Evolutionary conservation across 495 filamentous ascomycete genomes (phyloP).

Genomic region (Podospora sp.): DNA sequence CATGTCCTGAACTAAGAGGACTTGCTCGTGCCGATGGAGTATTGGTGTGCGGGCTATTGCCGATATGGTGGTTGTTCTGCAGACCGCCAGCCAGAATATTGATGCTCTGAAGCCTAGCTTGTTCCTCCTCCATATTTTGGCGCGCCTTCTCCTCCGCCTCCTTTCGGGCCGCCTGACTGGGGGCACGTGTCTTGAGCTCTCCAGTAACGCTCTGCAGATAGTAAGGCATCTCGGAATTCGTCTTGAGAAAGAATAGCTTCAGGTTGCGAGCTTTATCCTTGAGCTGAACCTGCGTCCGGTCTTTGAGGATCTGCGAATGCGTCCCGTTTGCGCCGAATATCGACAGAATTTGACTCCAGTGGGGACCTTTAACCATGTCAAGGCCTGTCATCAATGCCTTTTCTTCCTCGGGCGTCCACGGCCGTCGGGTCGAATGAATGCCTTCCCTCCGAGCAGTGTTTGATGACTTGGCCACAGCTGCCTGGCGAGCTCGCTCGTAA

Average conservation of each 20-base stretch:
- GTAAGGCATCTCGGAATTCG: conserved; percentile 87
- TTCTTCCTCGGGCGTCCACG: conserved; percentile 90
- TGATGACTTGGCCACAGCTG: conserved; percentile 77
- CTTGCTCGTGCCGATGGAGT: conserved; percentile 21
- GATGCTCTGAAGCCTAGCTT: conserved; percentile 72
- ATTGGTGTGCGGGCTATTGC: conserved; percentile 18
- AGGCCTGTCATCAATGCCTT: conserved; percentile 90
- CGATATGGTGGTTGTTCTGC: conserved; percentile 38
- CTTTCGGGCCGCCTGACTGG: conserved; percentile 76
- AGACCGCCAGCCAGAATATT: conserved; percentile 50
- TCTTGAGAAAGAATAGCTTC: conserved; percentile 95
- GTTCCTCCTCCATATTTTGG: conserved; percentile 68
- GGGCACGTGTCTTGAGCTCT: conserved; percentile 90
- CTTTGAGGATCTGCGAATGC: conserved; percentile 83
- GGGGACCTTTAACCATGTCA: conserved; percentile 87
- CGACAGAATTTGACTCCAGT: conserved; percentile 92
- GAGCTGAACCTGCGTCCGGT: conserved; percentile 91
- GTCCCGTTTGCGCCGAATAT: conserved; percentile 84
- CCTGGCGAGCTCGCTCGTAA: conserved; percentile 80
- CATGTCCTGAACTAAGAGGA: conserved; percentile 19
- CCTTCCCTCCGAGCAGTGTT: conserved; percentile 73
- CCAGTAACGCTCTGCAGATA: conserved; percentile 91
- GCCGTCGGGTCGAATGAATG: conserved; percentile 78
- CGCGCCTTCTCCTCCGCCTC: conserved; percentile 74
- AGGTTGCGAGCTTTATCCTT: conserved; percentile 96